Conservation (phyloP, 306 rosid species). For the Cucurbita maxima region DNA sequence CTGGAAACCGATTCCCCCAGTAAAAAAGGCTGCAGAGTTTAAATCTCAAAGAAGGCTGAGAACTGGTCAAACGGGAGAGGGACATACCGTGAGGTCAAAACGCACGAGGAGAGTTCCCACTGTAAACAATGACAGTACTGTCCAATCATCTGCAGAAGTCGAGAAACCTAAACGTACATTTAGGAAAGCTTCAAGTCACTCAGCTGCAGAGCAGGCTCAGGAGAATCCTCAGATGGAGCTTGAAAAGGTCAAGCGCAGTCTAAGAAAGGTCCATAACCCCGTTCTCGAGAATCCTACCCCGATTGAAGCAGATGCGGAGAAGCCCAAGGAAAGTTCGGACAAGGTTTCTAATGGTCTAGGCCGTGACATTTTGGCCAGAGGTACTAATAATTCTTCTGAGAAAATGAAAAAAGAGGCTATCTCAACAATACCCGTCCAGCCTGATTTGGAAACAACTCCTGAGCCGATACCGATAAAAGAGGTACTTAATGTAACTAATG, state of each 20-base stretch:
- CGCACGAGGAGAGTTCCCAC: conserved; percentile 52
- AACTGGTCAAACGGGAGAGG: conserved; percentile 32
- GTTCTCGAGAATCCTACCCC: conserved; percentile 43
- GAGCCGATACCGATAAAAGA: conserved; percentile 32
- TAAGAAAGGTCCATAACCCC: conserved; percentile 89
- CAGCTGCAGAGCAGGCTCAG: conserved; percentile 38
- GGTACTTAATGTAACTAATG: conserved; percentile 21
- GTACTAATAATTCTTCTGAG: conserved; percentile 20
- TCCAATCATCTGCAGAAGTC: conserved; percentile 46
- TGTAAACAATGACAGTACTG: conserved; percentile 37
- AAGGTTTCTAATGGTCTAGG: conserved; percentile 26
- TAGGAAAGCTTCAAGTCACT: conserved; percentile 52
- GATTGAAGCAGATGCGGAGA: conserved; percentile 42
- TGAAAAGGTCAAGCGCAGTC: conserved; percentile 83
- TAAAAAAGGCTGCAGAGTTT: conserved; percentile 48
- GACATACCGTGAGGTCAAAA: conserved; percentile 55
- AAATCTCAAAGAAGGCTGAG: conserved; percentile 55
- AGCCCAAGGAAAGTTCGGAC: conserved; percentile 36
- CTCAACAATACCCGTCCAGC: conserved; percentile 14
- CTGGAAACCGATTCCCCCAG: conserved; percentile 76
- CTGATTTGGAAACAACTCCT: conserved; percentile 38
- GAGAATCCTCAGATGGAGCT: conserved; percentile 88
- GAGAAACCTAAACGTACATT: conserved; percentile 69
- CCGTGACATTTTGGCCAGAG: conserved; percentile 29
- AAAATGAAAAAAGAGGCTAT: conserved; percentile 36